phyloP scores from a whole-genome alignment of 2,329 filamentous ascomycete species.

The Trichoderma endophyticum region DNA sequence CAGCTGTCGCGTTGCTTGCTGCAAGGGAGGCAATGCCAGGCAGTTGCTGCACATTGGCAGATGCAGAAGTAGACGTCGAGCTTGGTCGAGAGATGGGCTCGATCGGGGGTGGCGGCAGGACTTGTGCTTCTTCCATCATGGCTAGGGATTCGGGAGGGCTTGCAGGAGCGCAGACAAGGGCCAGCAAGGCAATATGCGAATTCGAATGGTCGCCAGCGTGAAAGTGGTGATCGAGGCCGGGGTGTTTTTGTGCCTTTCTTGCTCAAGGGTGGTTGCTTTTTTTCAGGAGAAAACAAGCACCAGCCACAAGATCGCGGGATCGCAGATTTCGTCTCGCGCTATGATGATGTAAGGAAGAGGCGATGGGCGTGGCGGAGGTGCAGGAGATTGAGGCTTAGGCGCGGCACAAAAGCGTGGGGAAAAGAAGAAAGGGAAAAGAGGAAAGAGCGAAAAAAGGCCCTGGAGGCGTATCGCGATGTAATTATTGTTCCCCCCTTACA shows the following conservation, averaged over 20 bases:
- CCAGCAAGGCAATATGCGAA: slow-evolving; percentile 3
- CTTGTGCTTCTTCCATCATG: slow-evolving; percentile 47
- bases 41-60: slow-evolving; percentile 42
- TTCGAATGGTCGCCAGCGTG: slow-evolving; percentile 16
- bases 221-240: neutral
- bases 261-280: neutral
- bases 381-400: neutral
- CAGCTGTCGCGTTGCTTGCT: slow-evolving; percentile 37
- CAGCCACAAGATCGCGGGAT: slow-evolving; percentile 16
- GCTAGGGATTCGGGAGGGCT: slow-evolving; percentile 22
- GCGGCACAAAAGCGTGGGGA: slow-evolving; percentile 12
- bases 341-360: slow-evolving; percentile 11
- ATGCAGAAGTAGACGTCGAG: slow-evolving; percentile 47
- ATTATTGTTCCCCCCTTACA: slow-evolving; percentile 16
- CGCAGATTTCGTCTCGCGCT: slow-evolving; percentile 16
- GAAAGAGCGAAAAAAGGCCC: neutral
- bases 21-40: slow-evolving; percentile 46
- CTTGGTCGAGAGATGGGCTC: slow-evolving; percentile 51
- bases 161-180: neutral
- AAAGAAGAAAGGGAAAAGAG: neutral
- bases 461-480: slow-evolving; percentile 15
- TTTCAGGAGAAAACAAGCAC: slow-evolving; percentile 13
- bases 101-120: slow-evolving; percentile 38
- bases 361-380: slow-evolving; percentile 10
- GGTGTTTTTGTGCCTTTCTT: neutral